Evolutionary conservation across 2,329 filamentous ascomycete species (phyloP).

Genomic region (Xylariaceae sp.): DNA sequence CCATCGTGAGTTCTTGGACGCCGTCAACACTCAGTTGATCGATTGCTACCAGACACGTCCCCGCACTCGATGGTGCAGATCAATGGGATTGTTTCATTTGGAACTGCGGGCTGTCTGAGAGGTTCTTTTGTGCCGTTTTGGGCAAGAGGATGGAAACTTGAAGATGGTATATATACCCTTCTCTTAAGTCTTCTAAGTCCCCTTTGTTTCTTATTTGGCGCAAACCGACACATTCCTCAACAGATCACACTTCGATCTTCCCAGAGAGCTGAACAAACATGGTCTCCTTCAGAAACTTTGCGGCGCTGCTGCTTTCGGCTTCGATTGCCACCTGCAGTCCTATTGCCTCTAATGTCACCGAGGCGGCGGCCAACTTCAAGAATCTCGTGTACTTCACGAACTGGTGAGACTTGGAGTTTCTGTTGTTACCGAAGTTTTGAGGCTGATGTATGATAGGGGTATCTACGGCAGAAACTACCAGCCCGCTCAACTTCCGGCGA

Average conservation of each 20-base stretch:
- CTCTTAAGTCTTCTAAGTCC: conserved; percentile 17
- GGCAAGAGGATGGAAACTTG: conserved; percentile 9
- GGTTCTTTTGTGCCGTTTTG: conserved; percentile 1
- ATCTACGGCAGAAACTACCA: conserved; percentile 71
- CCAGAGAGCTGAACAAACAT: conserved; percentile 20
- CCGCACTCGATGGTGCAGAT: neutral
- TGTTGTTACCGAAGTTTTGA: neutral
- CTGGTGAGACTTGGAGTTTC: conserved; percentile 35
- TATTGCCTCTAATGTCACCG: conserved; percentile 15
- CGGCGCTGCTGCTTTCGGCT: conserved; percentile 25
- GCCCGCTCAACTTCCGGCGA: conserved; percentile 62
- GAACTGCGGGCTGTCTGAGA: conserved; percentile 23
- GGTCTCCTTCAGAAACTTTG: conserved; percentile 26
- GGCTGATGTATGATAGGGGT: conserved; percentile 41
- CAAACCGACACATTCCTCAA: conserved; percentile 6
- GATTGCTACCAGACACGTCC: neutral
- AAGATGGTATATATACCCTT: conserved; percentile 10
- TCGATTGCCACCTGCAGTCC: conserved; percentile 24
- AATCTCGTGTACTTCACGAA: conserved; percentile 47
- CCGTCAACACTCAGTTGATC: conserved; percentile 6
- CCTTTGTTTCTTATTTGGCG: conserved; percentile 6
- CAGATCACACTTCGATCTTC: conserved; percentile 4
- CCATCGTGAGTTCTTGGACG: conserved; percentile 9
- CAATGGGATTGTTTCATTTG: conserved; percentile 7
- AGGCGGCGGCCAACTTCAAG: conserved; percentile 33